Evolutionary conservation across 1,139 yeast genomes (phyloP).

Genomic region (Pichia sp.): DNA sequence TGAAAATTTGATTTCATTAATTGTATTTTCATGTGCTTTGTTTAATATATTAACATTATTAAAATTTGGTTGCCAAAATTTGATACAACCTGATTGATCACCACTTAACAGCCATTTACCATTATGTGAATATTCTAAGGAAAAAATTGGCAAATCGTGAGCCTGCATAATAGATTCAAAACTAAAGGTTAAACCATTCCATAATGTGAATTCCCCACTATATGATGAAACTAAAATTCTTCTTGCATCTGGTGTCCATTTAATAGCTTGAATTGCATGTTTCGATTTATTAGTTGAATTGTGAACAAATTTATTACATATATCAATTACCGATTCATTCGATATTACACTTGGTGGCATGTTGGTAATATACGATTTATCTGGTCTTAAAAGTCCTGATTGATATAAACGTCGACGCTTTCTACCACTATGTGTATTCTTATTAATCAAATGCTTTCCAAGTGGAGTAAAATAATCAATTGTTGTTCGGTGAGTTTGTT

Average conservation of each 20-base stretch:
- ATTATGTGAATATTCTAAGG: conserved; percentile 76
- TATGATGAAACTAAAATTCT: conserved; percentile 84
- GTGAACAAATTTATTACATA: conserved; percentile 81
- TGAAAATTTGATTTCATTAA: conserved; percentile 81
- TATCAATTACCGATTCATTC: conserved; percentile 47
- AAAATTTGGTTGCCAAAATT: conserved; percentile 97
- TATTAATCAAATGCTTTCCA: conserved; percentile 62
- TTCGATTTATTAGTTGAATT: conserved; percentile 85
- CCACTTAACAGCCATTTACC: conserved; percentile 95
- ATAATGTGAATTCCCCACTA: conserved; percentile 91
- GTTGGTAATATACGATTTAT: conserved; percentile 66
- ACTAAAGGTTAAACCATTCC: conserved; percentile 95
- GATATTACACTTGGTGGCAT: conserved; percentile 68
- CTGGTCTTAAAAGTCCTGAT: conserved; percentile 65
- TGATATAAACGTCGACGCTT: conserved; percentile 32
- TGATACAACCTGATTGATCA: conserved; percentile 84
- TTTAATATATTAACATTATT: conserved; percentile 84
- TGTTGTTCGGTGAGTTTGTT: conserved; percentile 50
- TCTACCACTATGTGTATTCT: conserved; percentile 43
- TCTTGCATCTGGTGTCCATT: conserved; percentile 97
- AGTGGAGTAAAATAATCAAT: conserved; percentile 84
- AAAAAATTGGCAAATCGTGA: conserved; percentile 83
- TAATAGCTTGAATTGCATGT: conserved; percentile 83
- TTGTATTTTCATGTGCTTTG: conserved; percentile 70
- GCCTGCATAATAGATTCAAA: conserved; percentile 98